Percentiles rank a stretch among this genome's conserved stretches.
Conservation (phyloP, 768 basidiomycete species). For the Termitomyces sp. region DNA sequence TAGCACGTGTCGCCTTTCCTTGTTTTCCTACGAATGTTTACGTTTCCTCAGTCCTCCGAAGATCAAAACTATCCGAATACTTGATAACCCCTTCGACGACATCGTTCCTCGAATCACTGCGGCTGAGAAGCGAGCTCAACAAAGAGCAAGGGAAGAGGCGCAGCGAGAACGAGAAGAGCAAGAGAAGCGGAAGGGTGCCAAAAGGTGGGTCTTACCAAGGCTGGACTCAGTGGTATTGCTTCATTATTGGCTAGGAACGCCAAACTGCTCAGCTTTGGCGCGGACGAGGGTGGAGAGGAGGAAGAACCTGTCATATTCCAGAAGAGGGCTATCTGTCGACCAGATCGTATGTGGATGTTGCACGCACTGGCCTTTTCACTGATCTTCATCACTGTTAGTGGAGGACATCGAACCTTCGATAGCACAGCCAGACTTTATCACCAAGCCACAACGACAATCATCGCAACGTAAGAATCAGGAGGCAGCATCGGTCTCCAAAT, state of each 20-base stretch:
- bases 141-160: conserved; percentile 69
- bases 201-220: conserved; percentile 58
- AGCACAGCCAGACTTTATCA: conserved; percentile 35
- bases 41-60: conserved; percentile 68
- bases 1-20: conserved; percentile 47
- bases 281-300: conserved; percentile 59
- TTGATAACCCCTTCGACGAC: conserved; percentile 94
- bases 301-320: conserved; percentile 51
- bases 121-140: conserved; percentile 82
- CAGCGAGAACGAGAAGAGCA: conserved; percentile 77
- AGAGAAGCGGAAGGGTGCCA: conserved; percentile 67
- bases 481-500: neutral
- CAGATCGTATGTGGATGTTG: conserved; percentile 62
- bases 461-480: conserved; percentile 7
- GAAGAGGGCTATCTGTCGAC: conserved; percentile 80
- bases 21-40: neutral
- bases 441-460: conserved; percentile 16
- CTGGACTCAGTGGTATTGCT: neutral
- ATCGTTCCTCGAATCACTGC: conserved; percentile 96
- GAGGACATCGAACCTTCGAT: conserved; percentile 25
- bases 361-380: neutral
- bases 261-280: conserved; percentile 84
- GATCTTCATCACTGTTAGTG: conserved; percentile 24
- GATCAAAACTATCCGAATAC: conserved; percentile 76
- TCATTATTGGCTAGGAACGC: conserved; percentile 59